A percentile compares a stretch with the other conserved stretches of the same genome.
Conservation (phyloP, 495 filamentous ascomycete genomes). For the Neurospora sp. region DNA sequence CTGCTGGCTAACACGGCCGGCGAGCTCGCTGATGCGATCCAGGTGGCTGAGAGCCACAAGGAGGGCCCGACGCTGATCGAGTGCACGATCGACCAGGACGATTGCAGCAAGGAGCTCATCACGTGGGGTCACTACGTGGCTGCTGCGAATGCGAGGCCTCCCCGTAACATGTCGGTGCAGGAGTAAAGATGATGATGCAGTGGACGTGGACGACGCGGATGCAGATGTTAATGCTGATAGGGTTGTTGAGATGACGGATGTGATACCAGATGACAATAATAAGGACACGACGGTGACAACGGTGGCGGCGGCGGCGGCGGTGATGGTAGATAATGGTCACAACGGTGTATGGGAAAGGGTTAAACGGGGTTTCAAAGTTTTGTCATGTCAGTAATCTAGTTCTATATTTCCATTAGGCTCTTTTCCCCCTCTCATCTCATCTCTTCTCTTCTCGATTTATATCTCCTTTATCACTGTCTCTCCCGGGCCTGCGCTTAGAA, state of each 20-base stretch:
- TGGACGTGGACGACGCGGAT: background rate
- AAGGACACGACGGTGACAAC: background rate
- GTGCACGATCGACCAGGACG: conserved; percentile 18
- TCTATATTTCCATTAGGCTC: too few species aligned
- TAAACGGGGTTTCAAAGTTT: background rate
- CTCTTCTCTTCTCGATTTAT: background rate
- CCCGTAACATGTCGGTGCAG: conserved; percentile 1
- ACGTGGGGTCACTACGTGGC: conserved; percentile 19
- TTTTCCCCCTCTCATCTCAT: background rate
- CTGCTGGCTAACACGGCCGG: conserved; percentile 10
- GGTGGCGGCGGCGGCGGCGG: background rate
- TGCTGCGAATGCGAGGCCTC: conserved; percentile 15
- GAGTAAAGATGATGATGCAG: background rate
- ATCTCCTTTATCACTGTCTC: background rate
- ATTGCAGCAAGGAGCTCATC: conserved; percentile 18
- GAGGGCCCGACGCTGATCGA: conserved; percentile 16
- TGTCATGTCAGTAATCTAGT: background rate
- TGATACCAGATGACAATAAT: background rate
- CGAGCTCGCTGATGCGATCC: conserved; percentile 10
- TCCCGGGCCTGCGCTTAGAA: background rate
- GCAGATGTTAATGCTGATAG: background rate
- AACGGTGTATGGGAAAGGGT: background rate
- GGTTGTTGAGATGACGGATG: background rate
- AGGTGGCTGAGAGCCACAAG: conserved; percentile 1
- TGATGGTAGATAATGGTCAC: background rate